A percentile compares a stretch with the other conserved stretches of the same genome.
Conservation (phyloP, 2,329 filamentous ascomycete species). For the Penicillium sp. region DNA sequence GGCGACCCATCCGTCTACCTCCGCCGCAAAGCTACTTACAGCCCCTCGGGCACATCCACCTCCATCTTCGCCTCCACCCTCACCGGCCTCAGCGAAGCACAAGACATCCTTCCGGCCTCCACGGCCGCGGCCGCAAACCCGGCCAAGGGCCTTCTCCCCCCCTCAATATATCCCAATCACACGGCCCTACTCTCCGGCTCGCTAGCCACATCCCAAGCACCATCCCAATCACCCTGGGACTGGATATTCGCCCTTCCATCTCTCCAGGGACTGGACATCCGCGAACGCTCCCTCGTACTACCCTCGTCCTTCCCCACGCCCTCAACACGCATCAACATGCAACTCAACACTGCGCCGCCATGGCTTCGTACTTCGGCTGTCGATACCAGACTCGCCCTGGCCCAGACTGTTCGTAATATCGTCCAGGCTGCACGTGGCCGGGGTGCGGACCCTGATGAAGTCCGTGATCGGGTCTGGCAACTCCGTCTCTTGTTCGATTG, state of each 20-base stretch:
- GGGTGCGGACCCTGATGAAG: conserved; percentile 47
- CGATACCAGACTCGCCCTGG: conserved; percentile 72
- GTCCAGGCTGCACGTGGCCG: conserved; percentile 37
- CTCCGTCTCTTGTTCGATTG: conserved; percentile 67
- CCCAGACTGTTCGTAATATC: conserved; percentile 48
- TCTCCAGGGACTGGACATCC: conserved; percentile 60
- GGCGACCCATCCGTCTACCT: conserved; percentile 75
- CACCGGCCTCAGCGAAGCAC: conserved; percentile 68
- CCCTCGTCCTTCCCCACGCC: conserved; percentile 44
- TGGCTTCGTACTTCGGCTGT: conserved; percentile 64
- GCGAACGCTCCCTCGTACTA: conserved; percentile 69
- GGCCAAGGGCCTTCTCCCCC: conserved; percentile 32
- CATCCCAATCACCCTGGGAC: conserved; percentile 60
- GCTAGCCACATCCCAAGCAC: conserved; percentile 32
- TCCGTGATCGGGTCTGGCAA: conserved; percentile 64
- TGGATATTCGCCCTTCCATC: conserved; percentile 72
- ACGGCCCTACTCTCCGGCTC: conserved; percentile 28
- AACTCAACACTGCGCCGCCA: conserved; percentile 51
- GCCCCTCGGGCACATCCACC: conserved; percentile 55
- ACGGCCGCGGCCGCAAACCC: conserved; percentile 27
- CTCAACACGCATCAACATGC: conserved; percentile 32
- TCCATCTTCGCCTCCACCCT: conserved; percentile 74
- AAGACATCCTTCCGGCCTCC: conserved; percentile 46
- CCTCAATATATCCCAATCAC: conserved; percentile 30
- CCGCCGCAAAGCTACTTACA: conserved; percentile 68